Base-by-base conservation (phyloP, 2,329 filamentous ascomycete genomes). In the Ilyonectria robusta region DNA sequence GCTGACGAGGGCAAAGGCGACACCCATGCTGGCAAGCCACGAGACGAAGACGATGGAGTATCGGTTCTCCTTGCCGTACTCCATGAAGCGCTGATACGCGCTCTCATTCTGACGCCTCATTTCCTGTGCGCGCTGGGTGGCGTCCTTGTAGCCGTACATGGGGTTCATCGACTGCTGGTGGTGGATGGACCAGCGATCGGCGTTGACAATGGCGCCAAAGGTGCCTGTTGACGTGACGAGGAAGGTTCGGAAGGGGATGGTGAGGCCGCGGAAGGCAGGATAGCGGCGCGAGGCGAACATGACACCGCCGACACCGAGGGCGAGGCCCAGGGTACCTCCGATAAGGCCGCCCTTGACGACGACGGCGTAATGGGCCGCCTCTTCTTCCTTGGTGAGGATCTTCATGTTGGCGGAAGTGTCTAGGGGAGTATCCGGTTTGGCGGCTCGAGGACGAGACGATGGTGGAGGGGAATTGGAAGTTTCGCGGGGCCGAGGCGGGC, bases 371-470 rank as follows among this genome's bases (percentile, higher is more conserved):
- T 98, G 95, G 60, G 89, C 93, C 67, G 86, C 81, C 84, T 98
- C 95, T 84, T 98, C 94, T 89, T 98, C 94, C 81, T 95, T 94
- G 76, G 93, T 97, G 80, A 98, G 88, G 79, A 98, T 86, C 92
- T 98, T 98, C 96, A 98, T 99, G 57, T 86, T 82, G 75, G 71
- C 72, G 56, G 19, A 42, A 42, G 6, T 62, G 48, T 65, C 40
- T 4, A 21, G 31, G 10, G 7, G 44, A 44, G 15, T 17, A n/a
- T 48, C 33, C 29, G 44, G 46, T 26, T 19, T 13, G 26, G 37
- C 4, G 33, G 21, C 59, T 61, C 17, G 50, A 19, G 11, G 26
- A 31, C 46, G 29, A 37, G 29, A 29, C 21, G 26, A 26, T n/a
- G 35, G 23, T 26, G 50, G 26, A 29, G 26, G 15, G 7, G 21